Evolutionary conservation across 257 asterid genomes (phyloP).

Genomic region (Scutellaria barbata): DNA sequence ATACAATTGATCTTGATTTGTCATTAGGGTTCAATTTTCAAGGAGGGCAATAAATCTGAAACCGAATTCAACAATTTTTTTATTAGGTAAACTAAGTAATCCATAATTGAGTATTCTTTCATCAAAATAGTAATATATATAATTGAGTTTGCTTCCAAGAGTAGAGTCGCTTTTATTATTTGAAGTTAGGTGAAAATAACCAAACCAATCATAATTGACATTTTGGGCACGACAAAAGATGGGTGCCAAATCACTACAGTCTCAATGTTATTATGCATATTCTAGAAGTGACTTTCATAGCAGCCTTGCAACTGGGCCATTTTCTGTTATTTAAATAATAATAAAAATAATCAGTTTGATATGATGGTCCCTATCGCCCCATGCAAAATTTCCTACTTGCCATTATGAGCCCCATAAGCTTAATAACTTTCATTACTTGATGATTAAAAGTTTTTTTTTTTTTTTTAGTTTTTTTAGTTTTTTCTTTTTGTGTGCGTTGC

Average conservation of each 20-base stretch:
- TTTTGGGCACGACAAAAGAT: constrained; percentile 22
- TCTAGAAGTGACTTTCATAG: constrained; percentile 7
- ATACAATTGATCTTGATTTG: background rate
- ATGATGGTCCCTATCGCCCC: constrained; percentile 33
- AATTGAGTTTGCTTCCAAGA: constrained; percentile 13
- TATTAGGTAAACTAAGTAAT: background rate
- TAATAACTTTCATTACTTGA: background rate
- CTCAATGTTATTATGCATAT: constrained; percentile 21
- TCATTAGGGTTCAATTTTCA: background rate
- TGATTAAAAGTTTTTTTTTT: constrained; percentile 9
- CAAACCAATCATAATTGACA: constrained; percentile 31
- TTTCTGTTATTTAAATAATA: background rate
- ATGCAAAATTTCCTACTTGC: background rate
- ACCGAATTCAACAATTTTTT: background rate
- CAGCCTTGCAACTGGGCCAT: constrained; percentile 30
- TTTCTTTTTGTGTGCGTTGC: too few relatives aligned
- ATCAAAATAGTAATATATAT: background rate
- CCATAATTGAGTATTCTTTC: background rate
- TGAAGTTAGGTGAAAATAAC: constrained; percentile 43
- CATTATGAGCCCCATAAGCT: constrained; percentile 26
- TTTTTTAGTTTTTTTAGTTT: too few relatives aligned
- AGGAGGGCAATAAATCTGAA: background rate
- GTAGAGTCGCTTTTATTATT: constrained; percentile 19
- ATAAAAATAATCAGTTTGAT: background rate
- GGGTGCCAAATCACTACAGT: constrained; percentile 27